phyloP scores from a whole-genome alignment of 2,329 filamentous ascomycete genomes.

The Aspergillus flavus region DNA sequence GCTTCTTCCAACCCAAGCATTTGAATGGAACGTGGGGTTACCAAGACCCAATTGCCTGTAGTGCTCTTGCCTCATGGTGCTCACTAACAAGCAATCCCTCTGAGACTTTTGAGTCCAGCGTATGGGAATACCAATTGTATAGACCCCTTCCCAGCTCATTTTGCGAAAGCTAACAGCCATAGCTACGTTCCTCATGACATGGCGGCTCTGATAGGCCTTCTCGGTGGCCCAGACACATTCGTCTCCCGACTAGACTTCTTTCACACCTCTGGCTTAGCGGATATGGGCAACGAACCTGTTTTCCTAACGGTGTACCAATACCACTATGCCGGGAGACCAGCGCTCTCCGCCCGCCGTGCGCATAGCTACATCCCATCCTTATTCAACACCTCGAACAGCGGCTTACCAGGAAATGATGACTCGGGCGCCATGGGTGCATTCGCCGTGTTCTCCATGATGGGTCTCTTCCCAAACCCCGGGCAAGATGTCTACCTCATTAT shows the following conservation, averaged over 20 bases:
- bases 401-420: constrained; percentile 71
- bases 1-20: constrained; percentile 72
- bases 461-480: constrained; percentile 68
- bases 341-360: constrained; percentile 50
- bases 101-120: constrained; percentile 39
- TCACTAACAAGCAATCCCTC: constrained; percentile 36
- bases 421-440: constrained; percentile 71
- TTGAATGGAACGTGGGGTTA: constrained; percentile 70
- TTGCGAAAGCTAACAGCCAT: constrained; percentile 49
- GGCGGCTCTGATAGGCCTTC: constrained; percentile 57
- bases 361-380: constrained; percentile 66
- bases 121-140: constrained; percentile 49
- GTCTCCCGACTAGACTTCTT: constrained; percentile 64
- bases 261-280: constrained; percentile 64
- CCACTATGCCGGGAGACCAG: constrained; percentile 68
- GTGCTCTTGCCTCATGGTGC: constrained; percentile 19
- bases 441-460: constrained; percentile 69
- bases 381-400: constrained; percentile 59
- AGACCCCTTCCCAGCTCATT: constrained; percentile 40
- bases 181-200: constrained; percentile 59
- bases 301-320: constrained; percentile 70
- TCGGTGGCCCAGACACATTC: constrained; percentile 61
- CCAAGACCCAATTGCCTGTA: constrained; percentile 48
- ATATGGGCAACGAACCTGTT: constrained; percentile 66
- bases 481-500: constrained; percentile 71